A percentile compares a stretch with the other conserved stretches of the same genome.
phyloP scores from a whole-genome alignment of 2,329 filamentous ascomycete genomes.

The Chrysoporthe austroafricana region DNA sequence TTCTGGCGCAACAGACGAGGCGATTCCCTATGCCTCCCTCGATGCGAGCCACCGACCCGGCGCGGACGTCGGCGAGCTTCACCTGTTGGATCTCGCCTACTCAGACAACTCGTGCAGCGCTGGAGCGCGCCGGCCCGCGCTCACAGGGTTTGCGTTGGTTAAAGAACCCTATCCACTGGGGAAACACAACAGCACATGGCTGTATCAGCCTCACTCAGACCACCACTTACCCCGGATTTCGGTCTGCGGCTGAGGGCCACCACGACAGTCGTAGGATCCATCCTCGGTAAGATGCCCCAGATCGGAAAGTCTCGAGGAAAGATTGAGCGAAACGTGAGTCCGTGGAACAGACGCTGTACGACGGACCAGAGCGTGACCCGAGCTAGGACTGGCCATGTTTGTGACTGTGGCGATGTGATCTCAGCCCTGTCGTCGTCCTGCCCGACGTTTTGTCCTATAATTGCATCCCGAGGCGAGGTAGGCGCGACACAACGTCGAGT shows the following conservation, averaged over 20 bases:
- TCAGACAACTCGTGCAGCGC: slow-evolving; percentile 13
- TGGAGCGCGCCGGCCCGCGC: slow-evolving; percentile 1
- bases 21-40: too few relatives aligned
- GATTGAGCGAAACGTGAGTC: neutral
- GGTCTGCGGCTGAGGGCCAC: slow-evolving; percentile 20
- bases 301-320: slow-evolving; percentile 1
- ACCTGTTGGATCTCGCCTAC: slow-evolving; percentile 22
- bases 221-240: neutral
- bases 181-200: slow-evolving; percentile 19
- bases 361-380: neutral
- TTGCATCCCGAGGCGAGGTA: neutral
- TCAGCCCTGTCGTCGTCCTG: neutral
- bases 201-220: slow-evolving; percentile 18
- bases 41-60: too few relatives aligned
- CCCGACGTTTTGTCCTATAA: neutral
- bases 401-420: slow-evolving; percentile 1
- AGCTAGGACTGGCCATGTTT: neutral
- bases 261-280: too few relatives aligned
- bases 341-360: neutral
- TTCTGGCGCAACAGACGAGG: neutral
- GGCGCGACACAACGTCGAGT: neutral
- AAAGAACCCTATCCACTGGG: slow-evolving; percentile 12
- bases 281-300: neutral
- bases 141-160: neutral
- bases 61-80: slow-evolving; percentile 22